A percentile compares a stretch with the other conserved stretches of the same genome.
Evolutionary conservation across 768 basidiomycete genomes (phyloP).

Genomic region (Trametes maxima): DNA sequence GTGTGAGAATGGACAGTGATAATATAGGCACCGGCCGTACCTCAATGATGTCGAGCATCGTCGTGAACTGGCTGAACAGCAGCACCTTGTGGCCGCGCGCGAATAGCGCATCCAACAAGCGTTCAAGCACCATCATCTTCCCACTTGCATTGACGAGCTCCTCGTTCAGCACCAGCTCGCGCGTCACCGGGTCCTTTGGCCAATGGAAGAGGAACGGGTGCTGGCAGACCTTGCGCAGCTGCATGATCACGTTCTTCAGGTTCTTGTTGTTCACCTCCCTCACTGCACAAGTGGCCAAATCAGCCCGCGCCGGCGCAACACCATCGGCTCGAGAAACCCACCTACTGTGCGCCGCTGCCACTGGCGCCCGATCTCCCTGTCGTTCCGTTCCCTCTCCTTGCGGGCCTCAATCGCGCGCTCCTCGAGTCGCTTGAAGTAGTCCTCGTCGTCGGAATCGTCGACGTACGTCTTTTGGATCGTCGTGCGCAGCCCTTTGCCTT

Average conservation of each 20-base stretch:
- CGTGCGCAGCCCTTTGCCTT: slow-evolving; percentile 16
- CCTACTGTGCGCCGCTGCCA: slow-evolving; percentile 61
- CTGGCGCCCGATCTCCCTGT: slow-evolving; percentile 56
- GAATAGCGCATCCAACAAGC: slow-evolving; percentile 83
- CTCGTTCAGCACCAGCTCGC: slow-evolving; percentile 67
- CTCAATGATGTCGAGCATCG: slow-evolving; percentile 95
- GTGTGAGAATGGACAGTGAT: not conserved
- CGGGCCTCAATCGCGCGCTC: slow-evolving; percentile 44
- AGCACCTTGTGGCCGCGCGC: slow-evolving; percentile 79
- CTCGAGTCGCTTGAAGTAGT: slow-evolving; percentile 66
- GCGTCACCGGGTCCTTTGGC: slow-evolving; percentile 66
- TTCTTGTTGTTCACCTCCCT: slow-evolving; percentile 91
- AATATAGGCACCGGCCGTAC: slow-evolving; percentile 41
- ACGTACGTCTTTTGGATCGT: slow-evolving; percentile 47
- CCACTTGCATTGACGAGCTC: slow-evolving; percentile 86
- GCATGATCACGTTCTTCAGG: slow-evolving; percentile 91
- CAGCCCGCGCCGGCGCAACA: not conserved
- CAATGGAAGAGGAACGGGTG: slow-evolving; percentile 92
- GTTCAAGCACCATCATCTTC: slow-evolving; percentile 96
- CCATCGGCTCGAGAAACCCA: slow-evolving; percentile 37
- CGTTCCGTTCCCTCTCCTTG: slow-evolving; percentile 46
- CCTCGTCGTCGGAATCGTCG: slow-evolving; percentile 61
- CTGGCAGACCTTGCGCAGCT: slow-evolving; percentile 93
- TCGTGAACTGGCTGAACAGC: slow-evolving; percentile 93
- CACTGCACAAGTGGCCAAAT: slow-evolving; percentile 43